Evolutionary conservation across 2,329 filamentous ascomycete genomes (phyloP).

Genomic region (Xylariaceae sp.): DNA sequence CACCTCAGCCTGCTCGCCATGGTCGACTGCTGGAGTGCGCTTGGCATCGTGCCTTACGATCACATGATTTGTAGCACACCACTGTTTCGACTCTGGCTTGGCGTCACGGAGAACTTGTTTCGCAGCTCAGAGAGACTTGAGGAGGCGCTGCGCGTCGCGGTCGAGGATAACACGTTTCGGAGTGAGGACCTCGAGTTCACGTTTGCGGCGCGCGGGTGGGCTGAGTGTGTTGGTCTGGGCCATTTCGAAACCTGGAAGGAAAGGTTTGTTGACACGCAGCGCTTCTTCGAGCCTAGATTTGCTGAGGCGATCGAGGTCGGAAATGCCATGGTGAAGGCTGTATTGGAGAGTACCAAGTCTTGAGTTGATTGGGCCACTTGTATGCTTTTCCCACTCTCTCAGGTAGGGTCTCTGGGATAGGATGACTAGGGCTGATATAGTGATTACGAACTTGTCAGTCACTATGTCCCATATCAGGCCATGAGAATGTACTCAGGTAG

Average conservation of each 20-base stretch:
- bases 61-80: conserved; percentile 99
- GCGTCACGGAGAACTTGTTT: conserved; percentile 97
- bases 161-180: conserved; percentile 91
- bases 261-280: conserved; percentile 88
- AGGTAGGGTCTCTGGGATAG: too few relatives aligned
- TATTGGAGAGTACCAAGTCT: conserved; percentile 76
- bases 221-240: conserved; percentile 87
- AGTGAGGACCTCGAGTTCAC: conserved; percentile 97
- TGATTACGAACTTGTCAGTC: not conserved
- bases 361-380: conserved; percentile 23
- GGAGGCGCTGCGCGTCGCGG: conserved; percentile 82
- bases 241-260: conserved; percentile 94
- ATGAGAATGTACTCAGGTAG: not conserved
- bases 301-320: conserved; percentile 85
- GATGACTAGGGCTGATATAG: not conserved
- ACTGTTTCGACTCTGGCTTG: conserved; percentile 94
- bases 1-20: conserved; percentile 93
- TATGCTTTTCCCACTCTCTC: too few relatives aligned
- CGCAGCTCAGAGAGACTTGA: conserved; percentile 81
- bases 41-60: conserved; percentile 94
- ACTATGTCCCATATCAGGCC: not conserved
- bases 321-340: conserved; percentile 97
- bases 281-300: conserved; percentile 91
- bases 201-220: conserved; percentile 95
- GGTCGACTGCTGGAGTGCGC: conserved; percentile 96